Evolutionary conservation across 495 filamentous ascomycete genomes (phyloP).

Genomic region (Aspergillus bertholletiae): DNA sequence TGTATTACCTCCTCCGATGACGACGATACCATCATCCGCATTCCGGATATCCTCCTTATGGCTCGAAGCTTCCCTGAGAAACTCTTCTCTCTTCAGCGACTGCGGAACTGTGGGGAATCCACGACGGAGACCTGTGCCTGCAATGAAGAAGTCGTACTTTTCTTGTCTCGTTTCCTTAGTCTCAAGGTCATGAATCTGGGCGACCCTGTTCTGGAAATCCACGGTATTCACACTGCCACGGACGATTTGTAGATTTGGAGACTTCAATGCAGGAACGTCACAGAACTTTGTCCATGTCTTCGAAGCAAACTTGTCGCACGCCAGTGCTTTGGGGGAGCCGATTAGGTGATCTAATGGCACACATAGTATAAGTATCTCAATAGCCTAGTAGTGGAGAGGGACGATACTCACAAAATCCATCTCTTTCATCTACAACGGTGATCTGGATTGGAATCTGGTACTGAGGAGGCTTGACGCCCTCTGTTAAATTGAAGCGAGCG

Average conservation of each 20-base stretch:
- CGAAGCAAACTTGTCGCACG: slow-evolving; percentile 49
- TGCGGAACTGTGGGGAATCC: slow-evolving; percentile 62
- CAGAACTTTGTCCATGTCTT: slow-evolving; percentile 60
- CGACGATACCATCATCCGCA: slow-evolving; percentile 45
- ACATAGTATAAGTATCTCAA: slow-evolving; percentile 4
- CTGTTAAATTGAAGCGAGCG: slow-evolving; percentile 31
- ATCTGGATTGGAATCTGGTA: slow-evolving; percentile 52
- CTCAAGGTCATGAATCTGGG: slow-evolving; percentile 36
- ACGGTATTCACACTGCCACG: slow-evolving; percentile 55
- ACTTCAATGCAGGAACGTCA: slow-evolving; percentile 55
- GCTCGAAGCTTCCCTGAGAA: slow-evolving; percentile 48
- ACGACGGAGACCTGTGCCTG: slow-evolving; percentile 56
- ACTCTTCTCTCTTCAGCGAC: slow-evolving; percentile 48
- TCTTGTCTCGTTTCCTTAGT: slow-evolving; percentile 22
- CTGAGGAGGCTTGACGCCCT: slow-evolving; percentile 21
- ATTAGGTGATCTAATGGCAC: slow-evolving; percentile 53
- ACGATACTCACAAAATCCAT: slow-evolving; percentile 62
- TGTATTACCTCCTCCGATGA: slow-evolving; percentile 51
- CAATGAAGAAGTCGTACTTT: slow-evolving; percentile 63
- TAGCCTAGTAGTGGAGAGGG: neutral
- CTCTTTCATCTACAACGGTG: slow-evolving; percentile 65
- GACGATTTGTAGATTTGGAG: slow-evolving; percentile 48
- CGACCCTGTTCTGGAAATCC: slow-evolving; percentile 48
- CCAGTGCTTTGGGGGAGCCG: slow-evolving; percentile 59
- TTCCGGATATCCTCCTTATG: slow-evolving; percentile 23